phyloP scores from a whole-genome alignment of 495 filamentous ascomycete genomes.

The Lindgomyces ingoldianus region DNA sequence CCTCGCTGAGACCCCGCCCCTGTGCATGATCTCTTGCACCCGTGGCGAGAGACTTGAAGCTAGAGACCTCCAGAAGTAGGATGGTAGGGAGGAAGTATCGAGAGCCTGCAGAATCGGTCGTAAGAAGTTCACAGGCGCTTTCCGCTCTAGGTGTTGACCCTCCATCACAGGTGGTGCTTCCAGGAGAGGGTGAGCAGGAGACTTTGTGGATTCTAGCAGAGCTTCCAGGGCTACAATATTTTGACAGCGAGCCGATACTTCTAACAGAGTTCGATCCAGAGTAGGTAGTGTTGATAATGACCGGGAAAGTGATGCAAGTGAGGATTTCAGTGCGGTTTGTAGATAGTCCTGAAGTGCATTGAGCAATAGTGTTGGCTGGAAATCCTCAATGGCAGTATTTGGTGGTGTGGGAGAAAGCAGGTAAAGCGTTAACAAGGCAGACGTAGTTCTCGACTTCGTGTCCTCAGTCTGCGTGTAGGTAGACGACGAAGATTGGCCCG shows the following conservation, averaged over 20 bases:
- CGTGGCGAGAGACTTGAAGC: constrained; percentile 74
- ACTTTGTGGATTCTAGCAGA: constrained; percentile 67
- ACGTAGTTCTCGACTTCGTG: constrained; percentile 67
- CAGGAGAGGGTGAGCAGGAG: constrained; percentile 66
- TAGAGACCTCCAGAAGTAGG: constrained; percentile 87
- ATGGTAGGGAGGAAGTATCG: constrained; percentile 83
- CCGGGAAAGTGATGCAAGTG: constrained; percentile 67
- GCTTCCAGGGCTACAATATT: constrained; percentile 85
- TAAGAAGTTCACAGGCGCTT: constrained; percentile 59
- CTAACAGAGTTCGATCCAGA: constrained; percentile 77
- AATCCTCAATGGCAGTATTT: constrained; percentile 47
- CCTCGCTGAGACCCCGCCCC: constrained; percentile 80
- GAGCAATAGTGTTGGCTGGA: constrained; percentile 70
- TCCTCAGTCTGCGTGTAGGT: constrained; percentile 84
- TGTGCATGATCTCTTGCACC: constrained; percentile 77
- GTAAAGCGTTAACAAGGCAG: constrained; percentile 76
- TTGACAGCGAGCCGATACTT: constrained; percentile 82
- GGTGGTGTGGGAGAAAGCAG: constrained; percentile 67
- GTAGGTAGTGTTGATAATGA: constrained; percentile 77
- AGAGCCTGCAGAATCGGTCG: constrained; percentile 72
- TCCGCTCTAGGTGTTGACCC: background rate
- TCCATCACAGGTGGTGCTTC: no score
- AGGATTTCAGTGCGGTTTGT: constrained; percentile 70
- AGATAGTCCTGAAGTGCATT: constrained; percentile 79
- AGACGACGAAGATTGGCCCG: constrained; percentile 42